phyloP scores from a whole-genome alignment of 768 basidiomycete genomes.

The Naematelia aurantialba region DNA sequence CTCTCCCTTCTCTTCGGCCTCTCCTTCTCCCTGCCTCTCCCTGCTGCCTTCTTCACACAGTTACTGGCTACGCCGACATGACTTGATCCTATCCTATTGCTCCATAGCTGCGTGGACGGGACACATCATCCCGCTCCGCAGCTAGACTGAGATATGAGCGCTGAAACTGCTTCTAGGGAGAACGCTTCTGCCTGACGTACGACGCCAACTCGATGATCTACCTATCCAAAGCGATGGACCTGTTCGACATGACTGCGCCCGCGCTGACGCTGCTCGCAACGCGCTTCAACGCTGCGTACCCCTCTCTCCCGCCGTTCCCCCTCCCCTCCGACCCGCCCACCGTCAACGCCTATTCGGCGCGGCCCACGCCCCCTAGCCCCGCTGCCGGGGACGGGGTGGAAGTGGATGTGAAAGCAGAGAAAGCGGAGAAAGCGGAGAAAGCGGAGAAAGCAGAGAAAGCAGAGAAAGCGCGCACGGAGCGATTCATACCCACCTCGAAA shows the following conservation, averaged over 20 bases:
- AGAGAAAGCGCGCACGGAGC: conserved; percentile 23
- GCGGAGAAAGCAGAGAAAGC: conserved; percentile 21
- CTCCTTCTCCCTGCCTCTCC: no score
- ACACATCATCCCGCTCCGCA: neutral
- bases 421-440: conserved; percentile 4
- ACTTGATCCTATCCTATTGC: neutral
- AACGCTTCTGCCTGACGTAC: conserved; percentile 96
- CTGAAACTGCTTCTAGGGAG: conserved; percentile 59
- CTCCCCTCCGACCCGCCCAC: conserved; percentile 36
- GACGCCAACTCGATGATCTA: conserved; percentile 99
- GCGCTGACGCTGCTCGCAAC: conserved; percentile 65
- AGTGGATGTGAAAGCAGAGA: conserved; percentile 17
- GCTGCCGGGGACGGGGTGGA: conserved; percentile 10
- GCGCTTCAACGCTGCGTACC: conserved; percentile 38
- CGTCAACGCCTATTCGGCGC: conserved; percentile 30
- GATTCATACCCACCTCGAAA: conserved; percentile 52
- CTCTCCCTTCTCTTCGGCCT: no score
- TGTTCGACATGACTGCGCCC: conserved; percentile 87
- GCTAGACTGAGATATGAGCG: neutral
- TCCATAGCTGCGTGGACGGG: no score
- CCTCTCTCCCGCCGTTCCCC: conserved; percentile 42
- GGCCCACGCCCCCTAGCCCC: conserved; percentile 11
- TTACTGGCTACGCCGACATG: no score
- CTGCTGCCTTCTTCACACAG: no score
- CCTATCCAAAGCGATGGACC: conserved; percentile 98